Evolutionary conservation across 176 grass and related monocot genomes (phyloP), one percentile per base, ranked within the genome.

Genomic region (Rhynchospora breviuscula): DNA sequence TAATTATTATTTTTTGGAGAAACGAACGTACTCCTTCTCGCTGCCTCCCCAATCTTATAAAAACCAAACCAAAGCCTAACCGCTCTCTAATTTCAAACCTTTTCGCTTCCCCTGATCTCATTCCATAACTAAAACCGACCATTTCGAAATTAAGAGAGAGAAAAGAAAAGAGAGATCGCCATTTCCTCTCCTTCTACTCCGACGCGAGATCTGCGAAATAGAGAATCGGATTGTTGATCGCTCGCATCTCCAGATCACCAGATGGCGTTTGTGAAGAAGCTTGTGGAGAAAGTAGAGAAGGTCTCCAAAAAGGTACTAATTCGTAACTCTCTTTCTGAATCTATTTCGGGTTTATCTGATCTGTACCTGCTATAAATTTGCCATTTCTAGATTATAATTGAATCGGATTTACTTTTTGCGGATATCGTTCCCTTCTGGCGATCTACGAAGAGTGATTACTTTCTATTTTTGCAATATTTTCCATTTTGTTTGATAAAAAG

Each of bases 201-300:
- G 15, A 59, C 52, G 51, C 43, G 52, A 40, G 49, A 79, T 79
- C 76, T 31, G 9, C 59, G 48, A 59, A 17, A 29, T 29, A 56
- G 74, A 65, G 23, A 78, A 53, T 29, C 48, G 25, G 74, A 53
- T 78, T 57, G 29, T 13, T 79, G 10, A 23, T 31, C 54, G 53
- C 61, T 79, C 29, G 23, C 52, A 61, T 79, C 46, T 54, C n/a
- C 15, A 15, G 12, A 61, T 79, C 46, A 29, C n/a, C 15, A 15
- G 12, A 82, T 82, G 79, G 61, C 59, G 79, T 82, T 82, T 3
- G 79, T 82, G 40, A 82, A 82, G 40, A 82, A 82, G 43, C 79
- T 82, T 48, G 61, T 82, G 60, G 79, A 82, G 79, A 64, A 49
- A 81, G 79, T 81, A 15, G 79, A 81, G 79, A 82, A 52, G n/a